Conservation (phyloP, 495 filamentous ascomycete species). For the Talaromyces proteolyticus region DNA sequence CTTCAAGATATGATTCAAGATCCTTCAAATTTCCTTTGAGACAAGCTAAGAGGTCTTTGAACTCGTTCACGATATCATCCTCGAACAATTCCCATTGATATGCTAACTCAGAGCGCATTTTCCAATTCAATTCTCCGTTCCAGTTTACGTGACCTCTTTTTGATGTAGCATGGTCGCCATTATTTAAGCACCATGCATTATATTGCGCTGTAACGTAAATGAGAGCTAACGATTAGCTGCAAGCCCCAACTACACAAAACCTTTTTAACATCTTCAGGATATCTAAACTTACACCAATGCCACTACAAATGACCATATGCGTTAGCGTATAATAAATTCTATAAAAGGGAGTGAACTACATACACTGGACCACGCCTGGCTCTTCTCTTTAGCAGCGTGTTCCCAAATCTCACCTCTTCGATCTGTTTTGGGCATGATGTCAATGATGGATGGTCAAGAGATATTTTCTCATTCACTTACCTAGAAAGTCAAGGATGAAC, state of each 20-base stretch:
- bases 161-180: slow-evolving; percentile 9
- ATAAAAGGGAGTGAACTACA: neutral
- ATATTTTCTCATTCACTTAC: neutral
- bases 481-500: neutral
- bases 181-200: slow-evolving; percentile 12
- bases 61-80: slow-evolving; percentile 11
- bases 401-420: neutral
- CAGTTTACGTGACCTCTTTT: slow-evolving; percentile 12
- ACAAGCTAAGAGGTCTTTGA: slow-evolving; percentile 7
- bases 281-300: neutral
- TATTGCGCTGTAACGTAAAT: slow-evolving; percentile 8
- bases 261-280: neutral
- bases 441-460: too few relatives aligned
- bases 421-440: neutral
- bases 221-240: too few relatives aligned
- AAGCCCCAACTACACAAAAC: too few relatives aligned
- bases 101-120: slow-evolving; percentile 15
- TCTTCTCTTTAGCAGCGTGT: neutral
- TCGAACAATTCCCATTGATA: slow-evolving; percentile 14
- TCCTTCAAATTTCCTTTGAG: neutral
- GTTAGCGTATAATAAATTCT: too few relatives aligned
- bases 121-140: slow-evolving; percentile 19
- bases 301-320: neutral
- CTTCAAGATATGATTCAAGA: slow-evolving; percentile 1
- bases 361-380: neutral